phyloP scores from a whole-genome alignment of 352 stramenopile genomes.

The Phytopythium vexans region DNA sequence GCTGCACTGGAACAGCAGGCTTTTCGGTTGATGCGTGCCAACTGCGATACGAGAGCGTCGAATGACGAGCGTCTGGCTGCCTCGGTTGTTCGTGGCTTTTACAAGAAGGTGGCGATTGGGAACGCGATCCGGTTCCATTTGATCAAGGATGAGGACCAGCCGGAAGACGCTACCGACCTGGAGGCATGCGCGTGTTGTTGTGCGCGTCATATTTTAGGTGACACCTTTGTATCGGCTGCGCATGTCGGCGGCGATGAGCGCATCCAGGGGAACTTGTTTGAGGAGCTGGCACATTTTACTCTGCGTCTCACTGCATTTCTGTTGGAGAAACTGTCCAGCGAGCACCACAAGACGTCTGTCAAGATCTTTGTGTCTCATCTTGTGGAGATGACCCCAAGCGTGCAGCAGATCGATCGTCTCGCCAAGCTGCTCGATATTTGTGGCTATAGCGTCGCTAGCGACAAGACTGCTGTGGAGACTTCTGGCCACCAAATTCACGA shows the following conservation, averaged over 20 bases:
- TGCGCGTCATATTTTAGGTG: conserved; percentile 45
- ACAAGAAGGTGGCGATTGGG: conserved; percentile 47
- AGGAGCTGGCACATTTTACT: conserved; percentile 28
- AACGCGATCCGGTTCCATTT: conserved; percentile 37
- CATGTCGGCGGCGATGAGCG: not conserved
- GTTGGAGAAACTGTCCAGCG: conserved; percentile 17
- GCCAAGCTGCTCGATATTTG: conserved; percentile 6
- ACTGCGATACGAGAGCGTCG: conserved; percentile 17
- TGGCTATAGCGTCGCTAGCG: not conserved
- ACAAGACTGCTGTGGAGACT: not conserved
- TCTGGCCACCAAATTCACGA: conserved; percentile 23
- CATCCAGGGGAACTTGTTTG: conserved; percentile 21
- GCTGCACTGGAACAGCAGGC: conserved; percentile 43
- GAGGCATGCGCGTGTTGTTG: conserved; percentile 37
- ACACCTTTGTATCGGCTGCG: conserved; percentile 36
- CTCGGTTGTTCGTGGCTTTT: conserved; percentile 34
- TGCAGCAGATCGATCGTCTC: conserved; percentile 1
- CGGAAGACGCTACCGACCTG: conserved; percentile 15
- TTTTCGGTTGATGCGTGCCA: conserved; percentile 36
- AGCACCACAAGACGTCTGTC: conserved; percentile 17
- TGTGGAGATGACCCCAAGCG: not conserved
- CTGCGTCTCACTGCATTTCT: conserved; percentile 26
- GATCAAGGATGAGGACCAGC: conserved; percentile 12
- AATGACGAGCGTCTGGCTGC: conserved; percentile 19
- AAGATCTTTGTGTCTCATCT: conserved; percentile 31